Conservation (phyloP, 495 filamentous ascomycete species). For the Emericellopsis terricola region DNA sequence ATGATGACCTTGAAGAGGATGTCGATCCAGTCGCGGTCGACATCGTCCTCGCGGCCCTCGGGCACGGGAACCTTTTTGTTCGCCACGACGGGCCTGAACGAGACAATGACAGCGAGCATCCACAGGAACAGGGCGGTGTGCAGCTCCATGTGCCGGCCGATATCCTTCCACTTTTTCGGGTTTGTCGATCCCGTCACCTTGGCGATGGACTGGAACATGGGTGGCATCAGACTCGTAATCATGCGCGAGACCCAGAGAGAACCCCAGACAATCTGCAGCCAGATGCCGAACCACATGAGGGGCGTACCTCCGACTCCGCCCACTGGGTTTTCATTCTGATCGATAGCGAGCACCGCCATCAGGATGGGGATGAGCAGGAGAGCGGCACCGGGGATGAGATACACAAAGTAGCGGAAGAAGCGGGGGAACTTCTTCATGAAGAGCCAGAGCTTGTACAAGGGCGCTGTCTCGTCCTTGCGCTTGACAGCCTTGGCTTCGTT, state of each 20-base stretch:
- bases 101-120: slow-evolving; percentile 67
- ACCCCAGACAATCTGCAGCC: slow-evolving; percentile 87
- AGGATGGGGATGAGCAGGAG: slow-evolving; percentile 70
- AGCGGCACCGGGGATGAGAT: slow-evolving; percentile 59
- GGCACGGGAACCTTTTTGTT: slow-evolving; percentile 44
- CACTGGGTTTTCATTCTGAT: slow-evolving; percentile 13
- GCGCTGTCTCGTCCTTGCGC: slow-evolving; percentile 42
- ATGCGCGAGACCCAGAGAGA: slow-evolving; percentile 76
- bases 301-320: slow-evolving; percentile 59
- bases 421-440: slow-evolving; percentile 55
- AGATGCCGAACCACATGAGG: slow-evolving; percentile 83
- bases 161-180: slow-evolving; percentile 83
- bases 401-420: slow-evolving; percentile 69
- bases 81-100: slow-evolving; percentile 51
- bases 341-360: slow-evolving; percentile 49
- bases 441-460: slow-evolving; percentile 28
- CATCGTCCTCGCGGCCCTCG: slow-evolving; percentile 23
- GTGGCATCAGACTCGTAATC: slow-evolving; percentile 56
- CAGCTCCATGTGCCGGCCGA: slow-evolving; percentile 73
- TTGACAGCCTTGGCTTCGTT: slow-evolving; percentile 44
- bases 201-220: slow-evolving; percentile 41
- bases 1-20: slow-evolving; percentile 79
- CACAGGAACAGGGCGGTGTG: slow-evolving; percentile 82
- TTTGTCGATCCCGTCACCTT: slow-evolving; percentile 69
- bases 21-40: slow-evolving; percentile 47